Evolutionary conservation across 768 basidiomycete species (phyloP).

Genomic region (Mycena alexandri): DNA sequence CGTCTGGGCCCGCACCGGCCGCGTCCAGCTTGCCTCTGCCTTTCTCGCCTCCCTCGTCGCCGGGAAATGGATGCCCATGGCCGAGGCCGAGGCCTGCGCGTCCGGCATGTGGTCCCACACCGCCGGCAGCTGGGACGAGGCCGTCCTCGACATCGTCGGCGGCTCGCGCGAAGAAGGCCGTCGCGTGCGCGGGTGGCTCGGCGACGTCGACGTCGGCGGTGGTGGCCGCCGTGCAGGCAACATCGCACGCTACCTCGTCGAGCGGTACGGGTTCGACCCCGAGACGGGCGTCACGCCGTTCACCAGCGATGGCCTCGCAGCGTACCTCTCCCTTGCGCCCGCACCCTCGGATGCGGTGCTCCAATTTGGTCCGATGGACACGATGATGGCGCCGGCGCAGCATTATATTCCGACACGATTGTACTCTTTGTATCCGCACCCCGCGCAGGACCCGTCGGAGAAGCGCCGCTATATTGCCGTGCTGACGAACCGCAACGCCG

Average conservation of each 20-base stretch:
- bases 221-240: conserved; percentile 74
- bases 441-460: conserved; percentile 81
- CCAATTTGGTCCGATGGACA: conserved; percentile 86
- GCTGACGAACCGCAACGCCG: conserved; percentile 82
- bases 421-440: conserved; percentile 83
- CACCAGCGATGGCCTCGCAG: conserved; percentile 81
- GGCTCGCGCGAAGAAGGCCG: conserved; percentile 81
- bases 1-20: conserved; percentile 83
- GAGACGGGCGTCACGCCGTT: conserved; percentile 83
- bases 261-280: conserved; percentile 87
- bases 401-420: conserved; percentile 81
- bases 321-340: conserved; percentile 83
- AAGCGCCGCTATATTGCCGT: conserved; percentile 81
- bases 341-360: conserved; percentile 80
- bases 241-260: conserved; percentile 80
- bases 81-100: conserved; percentile 81
- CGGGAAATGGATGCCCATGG: conserved; percentile 79
- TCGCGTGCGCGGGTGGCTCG: conserved; percentile 81
- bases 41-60: conserved; percentile 79
- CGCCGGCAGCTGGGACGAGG: conserved; percentile 74
- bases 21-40: conserved; percentile 81
- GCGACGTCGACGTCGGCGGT: conserved; percentile 81
- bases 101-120: conserved; percentile 83
- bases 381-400: conserved; percentile 79
- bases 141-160: conserved; percentile 81